Base-by-base conservation (phyloP, 305 asterid genomes). In the Solanum hybrid region DNA sequence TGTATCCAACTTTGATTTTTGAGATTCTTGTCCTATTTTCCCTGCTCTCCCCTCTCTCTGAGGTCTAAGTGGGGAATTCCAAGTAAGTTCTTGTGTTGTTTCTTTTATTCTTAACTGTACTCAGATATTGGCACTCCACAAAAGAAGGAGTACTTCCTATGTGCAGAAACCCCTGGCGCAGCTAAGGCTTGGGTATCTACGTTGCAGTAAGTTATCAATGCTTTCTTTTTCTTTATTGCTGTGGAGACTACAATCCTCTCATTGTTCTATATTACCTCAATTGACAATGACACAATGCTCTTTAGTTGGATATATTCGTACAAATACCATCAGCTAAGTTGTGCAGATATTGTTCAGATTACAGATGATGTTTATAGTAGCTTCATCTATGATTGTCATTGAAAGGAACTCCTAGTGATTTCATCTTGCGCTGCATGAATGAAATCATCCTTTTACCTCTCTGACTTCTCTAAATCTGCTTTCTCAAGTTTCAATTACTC, bases 141-240 rank as follows among this genome's bases (percentile, higher is more conserved):
- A 93, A 96, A 91, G 91, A 95, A 93, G 90, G 99, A 97, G 90
- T 94, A 96, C 92, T 97, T 96, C 92, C 97, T 97, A n/a, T 97
- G 99, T 92, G 99, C 99, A 80, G 99, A 96, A 92, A 96, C 99
- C 80, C 97, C 99, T 81, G 98, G 96, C 86, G 99, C 99, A 91
- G 95, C 99, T 89, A 95, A 90, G 94, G 99, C 99, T 91, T 96
- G 99, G 99, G 97, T 97, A 86, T 94, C 98, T 91, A 97, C 99
- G 73, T 93, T 97, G 90, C 98, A 95, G 99, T 97, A 92, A 97
- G 99, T 96, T 90, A 56, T 91, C 89, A 87, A 85, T 79, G 89
- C 87, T 90, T 86, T 90, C 79, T 73, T 37, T 86, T 79, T 90
- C 38, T 81, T 75, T 27, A 87, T 42, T 90, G 86, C 85, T 90